These are phyloP conservation scores for Peronosclerospora sorghi DNA, from an alignment of 352 stramenopile species.

Conservation along the genomic window DNA sequence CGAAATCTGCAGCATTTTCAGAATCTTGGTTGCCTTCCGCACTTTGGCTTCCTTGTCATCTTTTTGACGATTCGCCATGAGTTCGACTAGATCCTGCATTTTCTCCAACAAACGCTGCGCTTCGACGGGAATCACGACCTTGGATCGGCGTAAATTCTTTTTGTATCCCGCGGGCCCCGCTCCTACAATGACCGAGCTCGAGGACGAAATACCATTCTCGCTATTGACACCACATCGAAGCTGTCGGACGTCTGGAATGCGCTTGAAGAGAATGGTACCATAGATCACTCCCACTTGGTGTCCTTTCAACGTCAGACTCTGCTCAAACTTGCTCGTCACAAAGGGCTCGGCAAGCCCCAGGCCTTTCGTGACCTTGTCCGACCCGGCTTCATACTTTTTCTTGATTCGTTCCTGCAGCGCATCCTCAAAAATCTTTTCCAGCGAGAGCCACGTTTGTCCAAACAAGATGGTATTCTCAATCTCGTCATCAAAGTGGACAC, in stretches of 20 bases:
- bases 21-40: slow-evolving; percentile 82
- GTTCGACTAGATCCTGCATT: slow-evolving; percentile 80
- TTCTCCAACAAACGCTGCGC: slow-evolving; percentile 83
- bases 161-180: slow-evolving; percentile 36
- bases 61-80: slow-evolving; percentile 82
- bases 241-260: slow-evolving; percentile 81
- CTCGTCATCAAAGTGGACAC: slow-evolving; percentile 66
- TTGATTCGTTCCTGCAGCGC: slow-evolving; percentile 79
- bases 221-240: slow-evolving; percentile 81
- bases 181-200: slow-evolving; percentile 80
- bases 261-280: slow-evolving; percentile 81
- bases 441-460: slow-evolving; percentile 79
- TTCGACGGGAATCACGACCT: slow-evolving; percentile 77
- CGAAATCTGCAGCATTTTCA: slow-evolving; percentile 84
- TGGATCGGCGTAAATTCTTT: slow-evolving; percentile 52
- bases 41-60: slow-evolving; percentile 86
- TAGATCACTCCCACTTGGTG: slow-evolving; percentile 83
- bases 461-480: slow-evolving; percentile 81
- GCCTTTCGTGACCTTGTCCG: slow-evolving; percentile 29
- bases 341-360: slow-evolving; percentile 59
- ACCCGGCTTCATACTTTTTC: slow-evolving; percentile 49
- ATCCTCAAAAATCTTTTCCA: slow-evolving; percentile 86
- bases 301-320: slow-evolving; percentile 78
- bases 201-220: slow-evolving; percentile 81
- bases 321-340: slow-evolving; percentile 80